Evolutionary conservation across 805 yeast species (phyloP), one percentile per base, ranked within the genome.

Genomic region (Metahyphopichia silvanorum): DNA sequence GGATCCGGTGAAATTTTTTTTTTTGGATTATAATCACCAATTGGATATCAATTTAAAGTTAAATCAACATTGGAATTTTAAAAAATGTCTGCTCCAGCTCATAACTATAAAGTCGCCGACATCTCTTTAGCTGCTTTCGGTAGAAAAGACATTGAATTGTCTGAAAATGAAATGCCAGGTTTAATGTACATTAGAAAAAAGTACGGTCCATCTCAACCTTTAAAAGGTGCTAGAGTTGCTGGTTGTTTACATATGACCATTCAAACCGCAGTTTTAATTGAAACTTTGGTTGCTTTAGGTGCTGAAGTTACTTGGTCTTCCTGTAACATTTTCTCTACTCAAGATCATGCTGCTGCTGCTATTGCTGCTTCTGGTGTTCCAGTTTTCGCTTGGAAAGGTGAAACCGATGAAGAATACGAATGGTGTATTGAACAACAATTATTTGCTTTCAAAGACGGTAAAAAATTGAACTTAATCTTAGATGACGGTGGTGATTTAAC

Each of bases 361-460:
- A 93, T 91, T 67, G 98, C 98, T 55, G 98, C 98, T 52, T 69
- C 96, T 51, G 98, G 98, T 74, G 94, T 91, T 40, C 98, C 98
- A 62, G 98, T 91, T 49, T 91, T 87, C 55, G 98, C 98, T 58
- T 91, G 98, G 98, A 91, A 91, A 80, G 98, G 98, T 67, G 98
- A 91, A 81, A 87, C 98, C 69, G 98, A 91, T 72, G 98, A 91
- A 77, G 98, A 91, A 77, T 93, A 91, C 81, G 63, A 79, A 62
- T 91, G 98, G 98, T 91, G 98, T 80, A 86, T 91, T 56, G 97
- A 93, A 77, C 98, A 91, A 77, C 98, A 93, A 78, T 82, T 91
- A 69, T 88, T 85, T 60, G 86, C 98, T 44, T 91, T 91, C 91
- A 91, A 91, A 77, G 96, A 89, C 69, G 82, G 77, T 67, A 79